A percentile compares a stretch with the other conserved stretches of the same genome.
These are phyloP conservation scores for Lyophyllum semitale DNA, from an alignment of 768 basidiomycete genomes.

Conservation along the genomic window DNA sequence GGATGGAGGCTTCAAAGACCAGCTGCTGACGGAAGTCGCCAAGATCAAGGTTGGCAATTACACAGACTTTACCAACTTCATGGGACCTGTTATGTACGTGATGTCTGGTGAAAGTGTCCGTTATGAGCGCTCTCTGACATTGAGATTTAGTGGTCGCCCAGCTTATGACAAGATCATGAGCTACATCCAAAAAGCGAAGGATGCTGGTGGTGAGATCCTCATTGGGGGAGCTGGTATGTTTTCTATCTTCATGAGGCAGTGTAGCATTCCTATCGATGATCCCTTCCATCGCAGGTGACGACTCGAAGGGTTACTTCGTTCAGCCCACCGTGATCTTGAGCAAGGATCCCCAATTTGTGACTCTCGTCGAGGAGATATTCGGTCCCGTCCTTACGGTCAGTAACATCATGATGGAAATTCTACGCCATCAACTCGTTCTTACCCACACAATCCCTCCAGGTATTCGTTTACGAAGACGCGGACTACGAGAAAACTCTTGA, in stretches of 20 bases:
- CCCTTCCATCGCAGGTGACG: constrained; percentile 55
- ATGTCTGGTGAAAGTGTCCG: neutral
- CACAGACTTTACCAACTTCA: constrained; percentile 79
- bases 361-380: constrained; percentile 95
- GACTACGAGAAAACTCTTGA: constrained; percentile 87
- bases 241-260: neutral
- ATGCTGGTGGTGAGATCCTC: constrained; percentile 86
- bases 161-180: constrained; percentile 86
- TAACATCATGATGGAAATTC: constrained; percentile 4
- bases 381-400: constrained; percentile 90
- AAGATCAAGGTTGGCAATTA: constrained; percentile 86
- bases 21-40: constrained; percentile 69
- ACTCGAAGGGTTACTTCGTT: constrained; percentile 90
- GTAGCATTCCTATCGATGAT: neutral
- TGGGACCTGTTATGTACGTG: constrained; percentile 93
- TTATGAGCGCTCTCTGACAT: neutral
- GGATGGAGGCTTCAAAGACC: constrained; percentile 83
- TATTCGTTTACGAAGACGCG: constrained; percentile 86
- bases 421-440: neutral
- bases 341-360: constrained; percentile 85
- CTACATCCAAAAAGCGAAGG: constrained; percentile 86
- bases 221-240: constrained; percentile 76
- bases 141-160: constrained; percentile 61
- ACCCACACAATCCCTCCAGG: constrained; percentile 38
- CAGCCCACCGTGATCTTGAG: constrained; percentile 94